These are phyloP conservation scores for Aureococcus anophagefferens DNA, from an alignment of 108 stramenopile species.

Conservation along the genomic window DNA sequence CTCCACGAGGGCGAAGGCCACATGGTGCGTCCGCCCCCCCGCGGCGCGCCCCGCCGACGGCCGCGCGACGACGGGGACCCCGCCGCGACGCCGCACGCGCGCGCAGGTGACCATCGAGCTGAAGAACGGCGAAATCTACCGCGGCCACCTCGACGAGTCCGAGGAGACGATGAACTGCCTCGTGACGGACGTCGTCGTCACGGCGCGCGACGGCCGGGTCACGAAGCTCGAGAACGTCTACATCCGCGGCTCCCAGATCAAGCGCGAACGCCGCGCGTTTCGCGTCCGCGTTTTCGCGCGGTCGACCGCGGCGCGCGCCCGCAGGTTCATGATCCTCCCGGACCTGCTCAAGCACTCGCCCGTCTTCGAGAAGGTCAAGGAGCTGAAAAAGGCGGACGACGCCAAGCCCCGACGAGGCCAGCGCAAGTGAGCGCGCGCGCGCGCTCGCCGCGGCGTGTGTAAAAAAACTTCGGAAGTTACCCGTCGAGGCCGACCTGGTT, in stretches of 20 bases:
- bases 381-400: slow-evolving; percentile 40
- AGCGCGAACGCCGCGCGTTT: too few relatives aligned
- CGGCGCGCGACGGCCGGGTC: slow-evolving; percentile 18
- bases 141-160: slow-evolving; percentile 39
- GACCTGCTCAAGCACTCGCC: slow-evolving; percentile 47
- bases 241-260: slow-evolving; percentile 45
- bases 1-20: slow-evolving; percentile 53
- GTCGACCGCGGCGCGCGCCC: too few relatives aligned
- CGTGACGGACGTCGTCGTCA: slow-evolving; percentile 24
- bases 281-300: too few relatives aligned
- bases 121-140: slow-evolving; percentile 51
- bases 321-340: slow-evolving; percentile 46
- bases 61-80: too few relatives aligned
- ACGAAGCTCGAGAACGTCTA: slow-evolving; percentile 32
- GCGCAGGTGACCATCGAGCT: slow-evolving; percentile 42
- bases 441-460: too few relatives aligned
- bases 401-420: neutral
- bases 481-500: too few relatives aligned
- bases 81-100: too few relatives aligned
- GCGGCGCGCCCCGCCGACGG: too few relatives aligned
- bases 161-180: slow-evolving; percentile 56
- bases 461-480: too few relatives aligned
- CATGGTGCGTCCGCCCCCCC: neutral
- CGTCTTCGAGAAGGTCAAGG: slow-evolving; percentile 48
- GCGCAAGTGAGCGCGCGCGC: too few relatives aligned